Evolutionary conservation across 2,329 filamentous ascomycete species (phyloP).

Genomic region (Pyrenophora seminiperda): DNA sequence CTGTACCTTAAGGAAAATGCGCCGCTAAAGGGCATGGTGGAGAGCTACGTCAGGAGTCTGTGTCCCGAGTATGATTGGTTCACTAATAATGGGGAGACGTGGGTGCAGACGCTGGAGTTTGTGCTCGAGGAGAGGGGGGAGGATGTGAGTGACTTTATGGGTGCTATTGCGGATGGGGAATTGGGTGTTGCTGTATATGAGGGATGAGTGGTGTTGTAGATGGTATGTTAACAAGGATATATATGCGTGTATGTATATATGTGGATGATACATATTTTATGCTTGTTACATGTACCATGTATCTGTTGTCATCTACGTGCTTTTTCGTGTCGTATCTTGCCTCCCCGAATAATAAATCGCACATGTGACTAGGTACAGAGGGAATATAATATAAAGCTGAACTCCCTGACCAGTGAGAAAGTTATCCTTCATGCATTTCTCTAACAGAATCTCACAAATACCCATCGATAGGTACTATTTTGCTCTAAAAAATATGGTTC

Average conservation of each 20-base stretch:
- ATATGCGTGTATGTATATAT: not conserved
- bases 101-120: slow-evolving; percentile 62
- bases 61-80: slow-evolving; percentile 60
- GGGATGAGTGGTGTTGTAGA: not conserved
- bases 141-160: slow-evolving; percentile 62
- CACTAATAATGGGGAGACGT: slow-evolving; percentile 67
- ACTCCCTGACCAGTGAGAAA: no score
- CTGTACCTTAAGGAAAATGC: slow-evolving; percentile 63
- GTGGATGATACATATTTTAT: not conserved
- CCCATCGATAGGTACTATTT: no score
- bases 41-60: slow-evolving; percentile 57
- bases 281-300: no score
- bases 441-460: no score
- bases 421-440: no score
- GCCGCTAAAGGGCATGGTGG: slow-evolving; percentile 62
- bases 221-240: not conserved
- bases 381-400: no score
- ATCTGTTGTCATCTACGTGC: no score
- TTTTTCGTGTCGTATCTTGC: no score
- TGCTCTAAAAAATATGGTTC: no score
- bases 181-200: slow-evolving; percentile 62
- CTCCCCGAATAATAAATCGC: no score
- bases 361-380: no score
- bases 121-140: slow-evolving; percentile 62
- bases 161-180: slow-evolving; percentile 71